Percentiles rank a stretch among this genome's conserved stretches.
Evolutionary conservation across 2,329 filamentous ascomycete genomes (phyloP).

Genomic region (Alternaria atra): DNA sequence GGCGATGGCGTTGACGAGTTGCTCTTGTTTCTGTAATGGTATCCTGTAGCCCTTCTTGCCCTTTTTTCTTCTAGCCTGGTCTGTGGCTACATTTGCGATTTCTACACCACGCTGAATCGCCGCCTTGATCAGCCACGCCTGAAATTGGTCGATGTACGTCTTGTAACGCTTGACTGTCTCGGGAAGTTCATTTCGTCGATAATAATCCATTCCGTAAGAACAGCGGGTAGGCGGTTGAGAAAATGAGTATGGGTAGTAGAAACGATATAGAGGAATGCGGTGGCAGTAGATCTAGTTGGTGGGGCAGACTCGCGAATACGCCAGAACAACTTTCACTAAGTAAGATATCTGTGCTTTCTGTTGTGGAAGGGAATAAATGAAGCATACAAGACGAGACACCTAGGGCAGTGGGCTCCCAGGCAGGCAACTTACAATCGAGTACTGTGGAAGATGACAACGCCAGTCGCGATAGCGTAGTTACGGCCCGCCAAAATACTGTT

Average conservation of each 20-base stretch:
- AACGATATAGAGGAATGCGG: background rate
- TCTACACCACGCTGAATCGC: slow-evolving; percentile 24
- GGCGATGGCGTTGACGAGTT: slow-evolving; percentile 22
- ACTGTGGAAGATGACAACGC: background rate
- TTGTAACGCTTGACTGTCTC: slow-evolving; percentile 31
- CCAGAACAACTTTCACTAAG: background rate
- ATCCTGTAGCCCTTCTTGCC: slow-evolving; percentile 16
- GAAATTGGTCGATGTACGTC: slow-evolving; percentile 17
- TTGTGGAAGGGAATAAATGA: background rate
- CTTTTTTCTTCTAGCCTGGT: slow-evolving; percentile 7
- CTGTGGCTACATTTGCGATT: slow-evolving; percentile 4
- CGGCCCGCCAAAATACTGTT: background rate
- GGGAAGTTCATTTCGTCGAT: slow-evolving; percentile 24
- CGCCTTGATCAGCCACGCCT: slow-evolving; percentile 26
- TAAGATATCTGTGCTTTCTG: background rate
- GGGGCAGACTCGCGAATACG: background rate
- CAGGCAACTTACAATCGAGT: background rate
- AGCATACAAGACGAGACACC: background rate
- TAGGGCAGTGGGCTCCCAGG: background rate
- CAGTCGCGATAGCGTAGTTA: background rate
- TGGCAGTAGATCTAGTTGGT: background rate
- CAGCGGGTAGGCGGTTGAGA: background rate
- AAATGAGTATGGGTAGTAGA: background rate
- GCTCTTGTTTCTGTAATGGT: slow-evolving; percentile 9
- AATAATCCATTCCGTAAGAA: slow-evolving; percentile 22